Conservation (phyloP, 352 stramenopile species). For the Globisporangium heterothallicum region DNA sequence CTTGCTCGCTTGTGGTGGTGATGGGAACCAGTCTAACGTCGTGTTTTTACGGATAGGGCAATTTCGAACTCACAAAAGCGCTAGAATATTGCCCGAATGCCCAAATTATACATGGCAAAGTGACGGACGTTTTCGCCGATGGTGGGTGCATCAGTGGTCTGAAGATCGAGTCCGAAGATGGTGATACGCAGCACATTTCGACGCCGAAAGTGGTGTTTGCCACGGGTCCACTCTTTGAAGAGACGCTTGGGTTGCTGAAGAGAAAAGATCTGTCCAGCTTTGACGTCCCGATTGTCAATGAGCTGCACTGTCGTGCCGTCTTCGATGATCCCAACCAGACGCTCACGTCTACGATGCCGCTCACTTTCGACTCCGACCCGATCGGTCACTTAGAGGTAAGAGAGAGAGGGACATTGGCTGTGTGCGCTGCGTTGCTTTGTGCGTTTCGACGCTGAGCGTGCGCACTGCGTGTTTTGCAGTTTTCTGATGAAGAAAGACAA, state of each 20-base stretch:
- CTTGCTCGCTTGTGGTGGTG: neutral
- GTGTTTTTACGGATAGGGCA: slow-evolving; percentile 19
- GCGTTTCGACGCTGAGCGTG: too few species aligned
- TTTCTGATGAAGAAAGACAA: slow-evolving; percentile 44
- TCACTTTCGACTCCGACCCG: slow-evolving; percentile 74
- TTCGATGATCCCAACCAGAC: slow-evolving; percentile 59
- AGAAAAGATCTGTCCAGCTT: slow-evolving; percentile 45
- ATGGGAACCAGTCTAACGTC: too few species aligned
- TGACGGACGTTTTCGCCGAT: slow-evolving; percentile 48
- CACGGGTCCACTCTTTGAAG: slow-evolving; percentile 60
- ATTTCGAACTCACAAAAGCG: slow-evolving; percentile 62
- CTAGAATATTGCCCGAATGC: slow-evolving; percentile 55
- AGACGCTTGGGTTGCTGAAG: slow-evolving; percentile 57
- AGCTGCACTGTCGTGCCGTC: slow-evolving; percentile 63
- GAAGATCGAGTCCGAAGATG: slow-evolving; percentile 41
- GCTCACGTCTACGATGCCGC: slow-evolving; percentile 42
- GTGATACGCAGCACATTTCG: slow-evolving; percentile 50
- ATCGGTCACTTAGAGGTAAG: slow-evolving; percentile 53
- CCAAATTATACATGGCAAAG: slow-evolving; percentile 49
- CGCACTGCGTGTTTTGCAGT: too few species aligned
- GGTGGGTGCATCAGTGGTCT: slow-evolving; percentile 50
- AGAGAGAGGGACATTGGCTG: neutral
- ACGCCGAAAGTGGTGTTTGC: slow-evolving; percentile 68
- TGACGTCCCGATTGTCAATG: slow-evolving; percentile 63
- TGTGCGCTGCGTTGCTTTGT: too few species aligned